Percentiles rank a stretch among this genome's conserved stretches.
Evolutionary conservation across 768 basidiomycete genomes (phyloP).

Genomic region (Russula emetica): DNA sequence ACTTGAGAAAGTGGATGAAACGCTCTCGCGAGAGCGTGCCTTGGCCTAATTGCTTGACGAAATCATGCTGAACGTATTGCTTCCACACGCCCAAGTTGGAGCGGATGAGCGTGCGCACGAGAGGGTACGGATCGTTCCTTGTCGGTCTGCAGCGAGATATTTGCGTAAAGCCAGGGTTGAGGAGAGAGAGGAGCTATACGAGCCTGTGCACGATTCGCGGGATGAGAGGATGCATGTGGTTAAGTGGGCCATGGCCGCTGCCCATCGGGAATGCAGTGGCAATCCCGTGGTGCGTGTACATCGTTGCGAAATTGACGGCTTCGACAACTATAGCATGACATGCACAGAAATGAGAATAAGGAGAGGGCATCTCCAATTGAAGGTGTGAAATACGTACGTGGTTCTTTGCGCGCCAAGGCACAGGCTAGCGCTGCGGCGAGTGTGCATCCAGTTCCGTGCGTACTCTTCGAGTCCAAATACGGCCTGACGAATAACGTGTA

Average conservation of each 20-base stretch:
- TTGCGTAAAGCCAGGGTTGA: background rate
- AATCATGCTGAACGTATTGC: slow-evolving; percentile 77
- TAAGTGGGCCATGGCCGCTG: slow-evolving; percentile 75
- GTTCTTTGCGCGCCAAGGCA: slow-evolving; percentile 49
- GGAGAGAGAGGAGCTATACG: slow-evolving; percentile 33
- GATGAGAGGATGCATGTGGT: slow-evolving; percentile 68
- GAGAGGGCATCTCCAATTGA: background rate
- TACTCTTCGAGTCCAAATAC: slow-evolving; percentile 60
- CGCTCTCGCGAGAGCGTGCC: slow-evolving; percentile 61
- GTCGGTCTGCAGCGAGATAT: slow-evolving; percentile 41
- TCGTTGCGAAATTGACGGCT: slow-evolving; percentile 55
- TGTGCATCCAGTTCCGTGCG: slow-evolving; percentile 93
- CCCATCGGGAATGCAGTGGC: slow-evolving; percentile 64
- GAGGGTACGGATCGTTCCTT: slow-evolving; percentile 57
- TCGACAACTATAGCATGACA: slow-evolving; percentile 43
- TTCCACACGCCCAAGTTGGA: slow-evolving; percentile 57
- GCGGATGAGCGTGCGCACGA: slow-evolving; percentile 60
- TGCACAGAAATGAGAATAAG: background rate
- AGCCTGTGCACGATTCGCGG: slow-evolving; percentile 49
- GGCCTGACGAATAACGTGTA: slow-evolving; percentile 55
- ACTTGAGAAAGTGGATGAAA: slow-evolving; percentile 87
- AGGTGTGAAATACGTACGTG: slow-evolving; percentile 35
- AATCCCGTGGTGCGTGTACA: slow-evolving; percentile 75
- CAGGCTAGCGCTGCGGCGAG: slow-evolving; percentile 79
- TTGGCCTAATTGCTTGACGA: slow-evolving; percentile 68